Evolutionary conservation across 768 basidiomycete genomes (phyloP), one percentile per base, ranked within the genome.

Genomic region (Suillus alpinus): DNA sequence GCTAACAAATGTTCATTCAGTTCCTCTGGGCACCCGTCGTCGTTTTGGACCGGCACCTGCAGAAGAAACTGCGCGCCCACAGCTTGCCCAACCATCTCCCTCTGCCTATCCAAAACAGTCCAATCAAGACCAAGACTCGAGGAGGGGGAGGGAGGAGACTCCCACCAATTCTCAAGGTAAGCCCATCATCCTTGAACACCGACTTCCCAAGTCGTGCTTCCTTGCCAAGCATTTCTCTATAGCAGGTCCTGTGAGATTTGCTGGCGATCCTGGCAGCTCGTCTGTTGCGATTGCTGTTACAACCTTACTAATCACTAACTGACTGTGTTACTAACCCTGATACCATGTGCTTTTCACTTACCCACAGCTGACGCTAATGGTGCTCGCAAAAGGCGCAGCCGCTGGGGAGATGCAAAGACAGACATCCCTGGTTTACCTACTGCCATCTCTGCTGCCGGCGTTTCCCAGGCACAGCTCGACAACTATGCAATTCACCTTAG

Each of bases 401-500:
- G 97, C 60, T 99, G 95, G 95, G 97, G 97, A 66, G 96, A 97
- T 67, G 91, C 86, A 62, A 92, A 92, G 74, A 85, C 89, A 56
- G 91, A 95, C 66, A 89, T 95, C 55, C 92, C 95, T 59, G 95
- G 94, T 59, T 76, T 98, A 58, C 97, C 97, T 6, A 96, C 95
- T 47, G 94, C 95, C 50, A 95, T 99, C 65, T 90, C 88, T 65
- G 90, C 92, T 47, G 88, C 91, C 50, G 95, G 96, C 62, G 94
- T 99, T 57, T 94, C 95, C 26, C 94, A 95, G 71, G 88, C 89
- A 57, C 95, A 98, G 74, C 88, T 99, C 58, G 96, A 98, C 77
- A 95, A 94, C 70, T 99, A 99, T 75, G 96, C 97, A 37, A 94
- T 95, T 58, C 94, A 97, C 71, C 81, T 98, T 52, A 85, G 97